A percentile compares a stretch with the other conserved stretches of the same genome.
Evolutionary conservation across 106 monocot genomes (phyloP).

Genomic region (Agapanthus africanus): DNA sequence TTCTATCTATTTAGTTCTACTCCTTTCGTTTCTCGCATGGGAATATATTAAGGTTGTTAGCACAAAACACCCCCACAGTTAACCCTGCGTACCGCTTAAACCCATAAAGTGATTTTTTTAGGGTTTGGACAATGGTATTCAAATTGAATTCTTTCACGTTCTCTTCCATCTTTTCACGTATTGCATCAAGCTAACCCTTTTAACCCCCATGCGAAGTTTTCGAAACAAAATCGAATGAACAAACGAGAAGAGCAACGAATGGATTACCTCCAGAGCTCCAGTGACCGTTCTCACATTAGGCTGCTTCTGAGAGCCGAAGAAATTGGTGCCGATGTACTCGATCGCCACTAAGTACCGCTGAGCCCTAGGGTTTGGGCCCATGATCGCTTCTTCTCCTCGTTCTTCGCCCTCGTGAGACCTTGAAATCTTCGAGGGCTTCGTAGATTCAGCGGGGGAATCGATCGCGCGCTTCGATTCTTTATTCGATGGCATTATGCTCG

Average conservation of each 20-base stretch:
- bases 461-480: slow-evolving; percentile 25
- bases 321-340: slow-evolving; percentile 83
- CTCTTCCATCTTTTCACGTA: too few species aligned
- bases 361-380: slow-evolving; percentile 36
- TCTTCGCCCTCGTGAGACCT: slow-evolving; percentile 11
- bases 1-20: too few species aligned
- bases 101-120: too few species aligned
- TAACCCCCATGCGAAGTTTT: neutral
- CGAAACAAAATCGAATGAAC: neutral
- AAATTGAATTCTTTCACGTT: too few species aligned
- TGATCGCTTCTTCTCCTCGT: slow-evolving; percentile 2
- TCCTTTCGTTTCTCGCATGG: too few species aligned
- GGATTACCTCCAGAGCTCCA: slow-evolving; percentile 78
- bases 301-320: slow-evolving; percentile 80
- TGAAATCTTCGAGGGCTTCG: slow-evolving; percentile 27
- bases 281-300: slow-evolving; percentile 41
- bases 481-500: neutral
- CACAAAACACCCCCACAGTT: too few species aligned
- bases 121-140: too few species aligned
- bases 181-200: too few species aligned
- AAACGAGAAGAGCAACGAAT: too few species aligned
- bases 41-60: too few species aligned
- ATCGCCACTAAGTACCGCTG: slow-evolving; percentile 88
- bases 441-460: slow-evolving; percentile 15
- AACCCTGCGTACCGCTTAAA: too few species aligned